Evolutionary conservation across 169 alveolate species (phyloP).

Genomic region (Plasmodium cynomolgi): DNA sequence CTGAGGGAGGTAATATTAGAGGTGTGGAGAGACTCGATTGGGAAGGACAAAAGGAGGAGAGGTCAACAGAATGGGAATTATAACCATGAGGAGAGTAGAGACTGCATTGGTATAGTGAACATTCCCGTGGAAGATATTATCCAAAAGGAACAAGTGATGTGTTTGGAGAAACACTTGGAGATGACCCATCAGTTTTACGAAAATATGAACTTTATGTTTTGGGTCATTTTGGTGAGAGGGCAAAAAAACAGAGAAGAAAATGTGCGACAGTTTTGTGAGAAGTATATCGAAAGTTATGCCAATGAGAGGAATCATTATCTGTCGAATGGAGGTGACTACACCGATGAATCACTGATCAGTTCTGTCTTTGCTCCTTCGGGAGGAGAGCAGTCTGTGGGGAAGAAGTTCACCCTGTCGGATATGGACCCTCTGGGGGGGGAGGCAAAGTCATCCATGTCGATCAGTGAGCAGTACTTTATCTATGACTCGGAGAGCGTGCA

Average conservation of each 20-base stretch:
- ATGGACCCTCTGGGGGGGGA: not conserved
- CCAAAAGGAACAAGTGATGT: slow-evolving; percentile 26
- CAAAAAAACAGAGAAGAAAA: slow-evolving; percentile 1
- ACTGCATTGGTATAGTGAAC: slow-evolving; percentile 45
- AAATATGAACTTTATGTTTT: slow-evolving; percentile 39
- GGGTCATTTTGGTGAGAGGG: slow-evolving; percentile 46
- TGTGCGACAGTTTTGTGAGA: slow-evolving; percentile 14
- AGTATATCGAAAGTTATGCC: slow-evolving; percentile 27
- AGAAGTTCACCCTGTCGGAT: not conserved
- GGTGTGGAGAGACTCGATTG: slow-evolving; percentile 2
- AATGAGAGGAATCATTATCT: not conserved
- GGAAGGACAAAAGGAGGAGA: not conserved
- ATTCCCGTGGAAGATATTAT: slow-evolving; percentile 21
- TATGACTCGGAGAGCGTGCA: slow-evolving; percentile 7
- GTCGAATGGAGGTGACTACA: not conserved
- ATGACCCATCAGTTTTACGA: slow-evolving; percentile 27
- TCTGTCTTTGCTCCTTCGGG: not conserved
- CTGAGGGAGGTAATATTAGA: slow-evolving; percentile 21
- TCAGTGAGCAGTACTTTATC: slow-evolving; percentile 40
- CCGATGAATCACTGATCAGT: not conserved
- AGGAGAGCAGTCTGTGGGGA: not conserved
- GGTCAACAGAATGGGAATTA: not conserved
- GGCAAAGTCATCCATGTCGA: slow-evolving; percentile 6
- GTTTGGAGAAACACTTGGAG: slow-evolving; percentile 51
- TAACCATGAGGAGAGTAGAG: not conserved